These are phyloP conservation scores for Annona cherimola DNA, from an alignment of 164 flowering plant species.

Conservation along the genomic window DNA sequence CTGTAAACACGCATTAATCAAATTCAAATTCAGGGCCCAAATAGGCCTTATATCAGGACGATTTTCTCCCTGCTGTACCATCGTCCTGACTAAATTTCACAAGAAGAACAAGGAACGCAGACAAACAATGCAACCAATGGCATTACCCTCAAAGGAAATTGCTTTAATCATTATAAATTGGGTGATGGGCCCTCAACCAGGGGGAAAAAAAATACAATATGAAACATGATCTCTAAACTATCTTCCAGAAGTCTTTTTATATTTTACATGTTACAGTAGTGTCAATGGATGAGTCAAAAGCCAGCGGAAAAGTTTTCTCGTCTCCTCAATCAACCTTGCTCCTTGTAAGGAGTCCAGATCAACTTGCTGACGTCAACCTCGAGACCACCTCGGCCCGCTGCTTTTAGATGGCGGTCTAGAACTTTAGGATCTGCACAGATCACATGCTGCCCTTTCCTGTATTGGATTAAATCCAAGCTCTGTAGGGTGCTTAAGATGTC, in stretches of 20 bases:
- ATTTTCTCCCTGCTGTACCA: no score
- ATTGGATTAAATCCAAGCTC: conserved; percentile 84
- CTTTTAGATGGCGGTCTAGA: conserved; percentile 91
- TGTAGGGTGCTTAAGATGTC: conserved; percentile 85
- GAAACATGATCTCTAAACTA: not conserved
- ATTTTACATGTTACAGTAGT: not conserved
- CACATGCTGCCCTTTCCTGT: conserved; percentile 95
- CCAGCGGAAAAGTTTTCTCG: not conserved
- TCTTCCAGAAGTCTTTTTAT: not conserved
- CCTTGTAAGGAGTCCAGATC: conserved; percentile 98
- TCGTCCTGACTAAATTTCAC: no score
- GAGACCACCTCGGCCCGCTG: conserved; percentile 96
- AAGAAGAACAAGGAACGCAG: no score
- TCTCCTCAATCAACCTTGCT: conserved; percentile 48
- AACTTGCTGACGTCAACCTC: conserved; percentile 93
- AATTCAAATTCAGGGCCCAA: no score
- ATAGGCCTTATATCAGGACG: no score
- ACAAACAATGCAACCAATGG: no score
- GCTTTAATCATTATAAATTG: not conserved
- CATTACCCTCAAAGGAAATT: no score
- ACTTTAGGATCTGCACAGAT: conserved; percentile 98
- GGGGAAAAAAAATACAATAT: no score
- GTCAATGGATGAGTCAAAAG: not conserved
- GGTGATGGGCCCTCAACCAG: not conserved
- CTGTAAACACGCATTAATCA: no score